Evolutionary conservation across 805 yeast species (phyloP), one percentile per base, ranked within the genome.

Genomic region (Saccharomycopsis microspora): DNA sequence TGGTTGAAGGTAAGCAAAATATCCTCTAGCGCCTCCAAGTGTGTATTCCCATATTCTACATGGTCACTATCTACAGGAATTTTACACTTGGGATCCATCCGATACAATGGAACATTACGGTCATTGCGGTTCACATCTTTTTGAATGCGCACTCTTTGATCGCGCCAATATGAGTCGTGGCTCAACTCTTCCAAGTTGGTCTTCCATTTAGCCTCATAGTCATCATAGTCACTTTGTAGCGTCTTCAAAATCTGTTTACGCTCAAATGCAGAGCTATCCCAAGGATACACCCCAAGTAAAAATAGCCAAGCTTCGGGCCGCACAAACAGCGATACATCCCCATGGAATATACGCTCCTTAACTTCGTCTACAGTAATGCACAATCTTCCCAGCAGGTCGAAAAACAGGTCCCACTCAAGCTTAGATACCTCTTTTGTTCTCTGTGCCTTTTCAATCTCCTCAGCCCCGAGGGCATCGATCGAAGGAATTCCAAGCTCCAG

Each of bases 101-200:
- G 74, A 64, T 80, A 93, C 3, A 89, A 63, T 1, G 77, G 75
- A 42, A 89, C 61, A 42, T 82, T 74, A 29, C 97, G 73, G 64
- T 90, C 98, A 5, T 96, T 90, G 55, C 98, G 72, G 55, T 82
- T 85, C 27, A 93, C 84, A 64, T 93, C 98, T 62, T 93, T 93
- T 56, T 89, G 95, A 54, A 93, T 90, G 51, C 97, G 74, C 50
- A 78, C 77, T 53, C 82, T 79, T 62, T 93, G 97, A 64, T 93
- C 97, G 54, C 75, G 75, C 90, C 95, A 90, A 60, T 78, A 86
- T 35, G 75, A 82, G 58, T 76, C 80, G 11, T 62, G 56, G 50
- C 80, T 69, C 43, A 69, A 65, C 51, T 72, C 76, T 39, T 71
- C 67, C 19, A 72, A 67, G 52, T 80, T 75, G 5, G 72, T 68